Base-by-base conservation (phyloP, 2,329 filamentous ascomycete species). In the Xylaria sp. region DNA sequence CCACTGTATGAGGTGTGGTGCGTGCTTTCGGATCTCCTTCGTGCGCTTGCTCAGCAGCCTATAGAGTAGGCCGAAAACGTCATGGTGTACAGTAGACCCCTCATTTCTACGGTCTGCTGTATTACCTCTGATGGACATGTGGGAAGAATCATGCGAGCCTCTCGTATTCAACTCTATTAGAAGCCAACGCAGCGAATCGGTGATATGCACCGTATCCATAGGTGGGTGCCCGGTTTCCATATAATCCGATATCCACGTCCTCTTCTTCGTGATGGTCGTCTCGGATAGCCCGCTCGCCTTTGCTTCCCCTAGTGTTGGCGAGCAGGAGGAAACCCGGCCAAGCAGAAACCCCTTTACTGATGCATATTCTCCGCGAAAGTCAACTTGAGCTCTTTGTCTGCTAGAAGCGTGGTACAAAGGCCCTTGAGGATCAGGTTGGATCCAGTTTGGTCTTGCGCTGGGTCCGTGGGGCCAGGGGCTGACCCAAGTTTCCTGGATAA, bases 1-100 rank as follows among this genome's bases (percentile, higher is more conserved):
- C 55, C 55, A 58, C 21, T 47, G 55, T 17, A 58, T 58, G 36
- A 58, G 14, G 21, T 32, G 6, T 7, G 39, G 55, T 6, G 55
- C 36, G 24, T 30, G 6, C 1, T 30, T 17, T n/a, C 9, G 32
- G 34, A 57, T 27, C n/a, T 7, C 2, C 14, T 4, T 27, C 34
- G 27, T 21, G n/a, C 34, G 54, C 45, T 36, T 58, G 24, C 39
- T 32, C 7, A 58, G 36, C 45, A 61, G 32, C 48, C 17, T 51
- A 24, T 45, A 11, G 48, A 62, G 59, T n/a, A 45, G 14, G 14
- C 39, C 39, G 39, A n/a, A 42, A 11, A 3, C 39, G 39, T 42
- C 14, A 3, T 11, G 32, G 32, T n/a, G n/a, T n/a, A n/a, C n/a
- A n/a, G n/a, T n/a, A n/a, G n/a, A n/a, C n/a, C n/a, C n/a, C n/a